These are phyloP conservation scores for Arthromyces matolae DNA, from an alignment of 768 basidiomycete genomes.

Conservation along the genomic window DNA sequence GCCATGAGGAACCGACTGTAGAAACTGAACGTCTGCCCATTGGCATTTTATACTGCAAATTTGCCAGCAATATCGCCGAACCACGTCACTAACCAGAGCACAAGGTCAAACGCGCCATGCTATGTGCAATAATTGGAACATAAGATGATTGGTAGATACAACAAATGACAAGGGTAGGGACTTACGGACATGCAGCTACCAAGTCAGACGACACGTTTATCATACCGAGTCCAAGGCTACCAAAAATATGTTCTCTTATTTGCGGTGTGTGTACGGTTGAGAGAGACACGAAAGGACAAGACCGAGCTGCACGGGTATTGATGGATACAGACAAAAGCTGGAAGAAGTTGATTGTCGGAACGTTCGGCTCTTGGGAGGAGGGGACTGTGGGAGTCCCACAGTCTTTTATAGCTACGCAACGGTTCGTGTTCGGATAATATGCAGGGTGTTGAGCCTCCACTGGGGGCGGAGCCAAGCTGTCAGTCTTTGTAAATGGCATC, in stretches of 20 bases:
- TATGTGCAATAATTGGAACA: background rate
- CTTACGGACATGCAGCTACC: background rate
- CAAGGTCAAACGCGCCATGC: slow-evolving; percentile 6
- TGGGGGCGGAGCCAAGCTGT: background rate
- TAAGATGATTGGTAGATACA: slow-evolving; percentile 8
- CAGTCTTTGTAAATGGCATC: background rate
- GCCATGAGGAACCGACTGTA: background rate
- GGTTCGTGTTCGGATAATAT: slow-evolving; percentile 12
- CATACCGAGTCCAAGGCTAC: background rate
- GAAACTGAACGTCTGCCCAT: no score
- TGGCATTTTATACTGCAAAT: slow-evolving; percentile 3
- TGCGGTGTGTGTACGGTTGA: background rate
- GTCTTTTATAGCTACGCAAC: slow-evolving; percentile 6
- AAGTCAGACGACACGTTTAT: slow-evolving; percentile 7
- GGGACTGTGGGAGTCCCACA: slow-evolving; percentile 2
- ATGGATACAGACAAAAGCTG: background rate
- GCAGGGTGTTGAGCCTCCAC: background rate
- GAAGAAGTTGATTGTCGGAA: slow-evolving; percentile 1
- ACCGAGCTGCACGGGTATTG: background rate
- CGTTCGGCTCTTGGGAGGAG: background rate
- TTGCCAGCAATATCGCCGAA: slow-evolving; percentile 13
- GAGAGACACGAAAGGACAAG: background rate
- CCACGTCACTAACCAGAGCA: background rate
- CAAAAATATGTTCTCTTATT: background rate
- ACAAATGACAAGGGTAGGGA: background rate